Evolutionary conservation across 495 filamentous ascomycete species (phyloP).

Genomic region (Aspergillus incahuasiensis): DNA sequence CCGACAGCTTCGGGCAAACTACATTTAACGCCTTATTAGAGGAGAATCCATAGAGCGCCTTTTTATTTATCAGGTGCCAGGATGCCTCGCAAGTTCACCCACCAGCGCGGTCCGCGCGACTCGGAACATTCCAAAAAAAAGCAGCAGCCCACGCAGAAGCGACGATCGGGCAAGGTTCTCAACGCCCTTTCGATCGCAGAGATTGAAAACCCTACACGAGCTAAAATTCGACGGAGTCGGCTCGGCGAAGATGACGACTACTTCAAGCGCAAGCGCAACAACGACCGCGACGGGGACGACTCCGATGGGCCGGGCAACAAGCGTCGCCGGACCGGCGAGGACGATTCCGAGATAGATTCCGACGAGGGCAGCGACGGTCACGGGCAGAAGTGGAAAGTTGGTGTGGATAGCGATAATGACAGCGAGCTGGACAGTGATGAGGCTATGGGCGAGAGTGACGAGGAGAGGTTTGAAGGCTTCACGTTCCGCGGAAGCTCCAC

Average conservation of each 20-base stretch:
- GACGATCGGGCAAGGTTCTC: slow-evolving; percentile 56
- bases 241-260: slow-evolving; percentile 54
- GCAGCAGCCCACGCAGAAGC: slow-evolving; percentile 41
- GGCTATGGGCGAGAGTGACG: slow-evolving; percentile 84
- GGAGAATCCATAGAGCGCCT: no score
- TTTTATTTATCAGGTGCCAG: slow-evolving; percentile 16
- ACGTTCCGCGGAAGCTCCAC: slow-evolving; percentile 64
- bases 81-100: slow-evolving; percentile 67
- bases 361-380: slow-evolving; percentile 73
- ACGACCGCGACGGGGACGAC: slow-evolving; percentile 27
- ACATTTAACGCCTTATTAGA: no score
- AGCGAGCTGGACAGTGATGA: slow-evolving; percentile 89
- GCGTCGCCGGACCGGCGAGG: slow-evolving; percentile 35
- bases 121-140: slow-evolving; percentile 37
- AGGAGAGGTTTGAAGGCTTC: slow-evolving; percentile 74
- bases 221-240: slow-evolving; percentile 51
- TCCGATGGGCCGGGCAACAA: slow-evolving; percentile 46
- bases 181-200: slow-evolving; percentile 85
- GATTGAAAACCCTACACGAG: slow-evolving; percentile 47
- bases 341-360: slow-evolving; percentile 39
- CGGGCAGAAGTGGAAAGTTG: slow-evolving; percentile 82
- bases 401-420: slow-evolving; percentile 71
- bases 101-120: slow-evolving; percentile 46
- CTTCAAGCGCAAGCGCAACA: slow-evolving; percentile 40
- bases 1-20: slow-evolving; percentile 3